Evolutionary conservation across 2,329 filamentous ascomycete genomes (phyloP).

Genomic region (Xenoacremonium recifei): DNA sequence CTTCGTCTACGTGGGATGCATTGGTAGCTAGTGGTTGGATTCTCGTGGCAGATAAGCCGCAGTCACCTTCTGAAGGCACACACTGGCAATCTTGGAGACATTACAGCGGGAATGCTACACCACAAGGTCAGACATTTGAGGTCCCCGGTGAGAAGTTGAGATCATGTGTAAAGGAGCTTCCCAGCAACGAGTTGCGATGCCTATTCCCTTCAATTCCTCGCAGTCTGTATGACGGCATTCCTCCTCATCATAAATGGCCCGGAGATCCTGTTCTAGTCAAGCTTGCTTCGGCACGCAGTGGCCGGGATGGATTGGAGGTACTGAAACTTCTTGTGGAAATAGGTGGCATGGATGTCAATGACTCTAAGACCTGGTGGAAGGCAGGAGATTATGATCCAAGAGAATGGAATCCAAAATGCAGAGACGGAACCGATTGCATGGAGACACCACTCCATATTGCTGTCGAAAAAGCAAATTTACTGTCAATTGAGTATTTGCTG

Average conservation of each 20-base stretch:
- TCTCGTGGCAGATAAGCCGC: not conserved
- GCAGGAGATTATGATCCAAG: conserved; percentile 7
- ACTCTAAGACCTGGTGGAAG: conserved; percentile 7
- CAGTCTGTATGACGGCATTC: conserved; percentile 4
- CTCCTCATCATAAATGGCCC: conserved; percentile 9
- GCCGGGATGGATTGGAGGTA: conserved; percentile 2
- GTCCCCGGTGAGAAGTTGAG: not conserved
- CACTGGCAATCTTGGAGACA: no score
- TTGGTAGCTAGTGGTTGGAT: conserved; percentile 2
- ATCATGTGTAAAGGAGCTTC: not conserved
- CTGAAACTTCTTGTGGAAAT: conserved; percentile 7
- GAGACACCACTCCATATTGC: conserved; percentile 9
- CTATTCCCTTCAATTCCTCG: conserved; percentile 7
- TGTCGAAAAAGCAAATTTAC: conserved; percentile 5
- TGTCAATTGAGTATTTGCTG: conserved; percentile 4
- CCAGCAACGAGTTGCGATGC: not conserved
- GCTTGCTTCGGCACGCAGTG: conserved; percentile 3
- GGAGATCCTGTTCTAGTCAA: conserved; percentile 4
- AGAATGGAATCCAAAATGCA: conserved; percentile 7
- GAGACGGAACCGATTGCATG: conserved; percentile 5
- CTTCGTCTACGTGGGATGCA: not conserved
- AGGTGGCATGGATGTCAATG: conserved; percentile 11
- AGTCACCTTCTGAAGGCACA: not conserved
- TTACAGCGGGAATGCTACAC: no score
- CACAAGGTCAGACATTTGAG: not conserved